Base-by-base conservation (phyloP, 1,284 basidiomycete genomes). In the Moesziomyces globuligerus region DNA sequence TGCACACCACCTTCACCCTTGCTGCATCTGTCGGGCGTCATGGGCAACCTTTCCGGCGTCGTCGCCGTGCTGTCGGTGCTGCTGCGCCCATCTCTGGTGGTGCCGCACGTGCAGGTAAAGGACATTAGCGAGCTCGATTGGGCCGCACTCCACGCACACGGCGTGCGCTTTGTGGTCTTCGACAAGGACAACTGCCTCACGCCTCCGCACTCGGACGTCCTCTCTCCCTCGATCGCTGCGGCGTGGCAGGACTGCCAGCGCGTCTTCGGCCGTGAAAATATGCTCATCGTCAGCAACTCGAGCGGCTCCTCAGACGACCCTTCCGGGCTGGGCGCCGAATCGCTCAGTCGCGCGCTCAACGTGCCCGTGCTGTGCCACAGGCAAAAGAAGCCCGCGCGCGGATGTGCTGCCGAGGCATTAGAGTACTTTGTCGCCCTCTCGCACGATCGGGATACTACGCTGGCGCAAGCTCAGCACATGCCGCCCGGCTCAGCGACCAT, bases 161-260 rank as follows among this genome's bases (percentile, higher is more conserved):
- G 94, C 2, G 94, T 93, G 76, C 88, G 89, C 43, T 93, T 90
- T 29, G 90, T 91, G 11, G 89, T 98, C 0, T 90, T 97, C 72
- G 95, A 98, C 87, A 98, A 97, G 85, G 95, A 98, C 83, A 98
- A 98, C 75, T 98, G 95, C 80, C 83, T 98, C 73, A 83, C 83
- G 5, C 64, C 65, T 26, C 83, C 84, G 0, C 57, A 77, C 43
- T 57, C 66, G 15, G 81, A 83, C 53, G 39, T 53, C 6, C 74
- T 82, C 13, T 57, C 48, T 10, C 44, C 45, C 4, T 45, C 41
- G 10, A 37, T 73, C 13, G 72, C 92, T 88, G 85, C 87, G n/a
- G 88, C 90, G 4, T 98, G 94, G 94, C 81, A 85, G 32, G 86
- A 89, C 74, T 90, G 93, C 56, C 84, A 88, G 40, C 80, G 85